Base-by-base conservation (phyloP, 768 basidiomycete species). In the Tulasnella sp. region DNA sequence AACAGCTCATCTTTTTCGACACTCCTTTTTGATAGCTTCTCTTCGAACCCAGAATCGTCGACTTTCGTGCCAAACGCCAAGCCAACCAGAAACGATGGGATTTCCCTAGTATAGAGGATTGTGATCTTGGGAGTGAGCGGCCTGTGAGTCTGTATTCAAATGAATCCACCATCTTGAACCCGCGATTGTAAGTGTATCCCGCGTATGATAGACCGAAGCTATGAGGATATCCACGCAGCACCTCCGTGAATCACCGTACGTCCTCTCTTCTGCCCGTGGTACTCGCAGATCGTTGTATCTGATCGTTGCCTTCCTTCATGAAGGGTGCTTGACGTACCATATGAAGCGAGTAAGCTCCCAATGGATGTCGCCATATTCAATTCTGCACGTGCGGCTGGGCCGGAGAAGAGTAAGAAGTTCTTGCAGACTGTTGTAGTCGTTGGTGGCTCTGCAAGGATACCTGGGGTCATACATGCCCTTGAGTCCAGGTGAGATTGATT, bases 311-410 rank as follows among this genome's bases (percentile, higher is more conserved):
- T 48, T 29, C 46, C 46, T 5, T 7, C 24, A 49, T 4, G 29
- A 48, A 29, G 30, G 19, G 41, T 78, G 5, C 83, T 91, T 66
- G 92, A 94, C 68, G 79, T 93, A 2, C 78, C 77, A 57, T 83
- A 81, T 65, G 92, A 93, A 71, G 86, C 92, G 19, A 84, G 85
- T 70, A 93, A 92, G 69, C 75, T 93, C 42, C 92, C 93, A 1
- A 73, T 96, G 57, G 92, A 96, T 67, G 85, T 93, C 9, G 92
- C 91, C 7, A 87, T 96, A 61, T 89, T 89, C 72, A 92, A 94
- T 68, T 87, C 90, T 64, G 81, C 90, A 8, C 78, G 90, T n/a
- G 85, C 88, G 1, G 85, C 84, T 3, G 88, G 87, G 2, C 89
- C 92, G 63, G 92, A 94, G 27, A 88, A 88, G 71, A 85, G 90